Evolutionary conservation across 768 basidiomycete species (phyloP).

Genomic region (Termitomyces bulborhizus): DNA sequence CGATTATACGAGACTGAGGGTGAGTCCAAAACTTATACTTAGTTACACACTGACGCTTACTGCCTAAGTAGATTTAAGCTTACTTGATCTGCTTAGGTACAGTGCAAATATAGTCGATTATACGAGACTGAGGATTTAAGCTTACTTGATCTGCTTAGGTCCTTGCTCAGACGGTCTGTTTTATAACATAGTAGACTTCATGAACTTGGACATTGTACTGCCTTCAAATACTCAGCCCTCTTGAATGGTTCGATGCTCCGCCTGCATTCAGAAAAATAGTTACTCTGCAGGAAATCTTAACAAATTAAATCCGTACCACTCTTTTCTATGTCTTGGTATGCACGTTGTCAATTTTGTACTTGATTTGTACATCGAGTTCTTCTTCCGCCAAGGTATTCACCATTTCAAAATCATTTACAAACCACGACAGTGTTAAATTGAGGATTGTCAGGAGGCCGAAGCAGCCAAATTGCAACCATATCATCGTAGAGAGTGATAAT

Average conservation of each 20-base stretch:
- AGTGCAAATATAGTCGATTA: no score
- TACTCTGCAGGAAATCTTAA: neutral
- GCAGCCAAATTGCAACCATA: neutral
- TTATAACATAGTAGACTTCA: no score
- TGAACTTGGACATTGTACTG: slow-evolving; percentile 5
- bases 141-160: no score
- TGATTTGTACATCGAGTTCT: no score
- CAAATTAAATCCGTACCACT: neutral
- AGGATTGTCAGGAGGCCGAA: neutral
- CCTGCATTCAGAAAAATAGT: neutral
- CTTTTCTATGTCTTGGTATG: neutral
- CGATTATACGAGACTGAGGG: no score
- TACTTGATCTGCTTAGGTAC: no score
- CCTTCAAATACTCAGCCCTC: slow-evolving; percentile 2
- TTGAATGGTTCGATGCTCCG: neutral
- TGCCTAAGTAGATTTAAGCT: no score
- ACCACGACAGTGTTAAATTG: neutral
- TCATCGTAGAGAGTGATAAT: neutral
- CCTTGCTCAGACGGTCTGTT: no score
- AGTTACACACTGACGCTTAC: no score
- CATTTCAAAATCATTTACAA: neutral
- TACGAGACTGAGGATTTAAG: no score
- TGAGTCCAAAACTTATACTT: no score
- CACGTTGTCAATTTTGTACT: neutral
- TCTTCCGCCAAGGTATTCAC: neutral